Evolutionary conservation across 768 basidiomycete species (phyloP), one percentile per base, ranked within the genome.

Genomic region (Astraeus odoratus): DNA sequence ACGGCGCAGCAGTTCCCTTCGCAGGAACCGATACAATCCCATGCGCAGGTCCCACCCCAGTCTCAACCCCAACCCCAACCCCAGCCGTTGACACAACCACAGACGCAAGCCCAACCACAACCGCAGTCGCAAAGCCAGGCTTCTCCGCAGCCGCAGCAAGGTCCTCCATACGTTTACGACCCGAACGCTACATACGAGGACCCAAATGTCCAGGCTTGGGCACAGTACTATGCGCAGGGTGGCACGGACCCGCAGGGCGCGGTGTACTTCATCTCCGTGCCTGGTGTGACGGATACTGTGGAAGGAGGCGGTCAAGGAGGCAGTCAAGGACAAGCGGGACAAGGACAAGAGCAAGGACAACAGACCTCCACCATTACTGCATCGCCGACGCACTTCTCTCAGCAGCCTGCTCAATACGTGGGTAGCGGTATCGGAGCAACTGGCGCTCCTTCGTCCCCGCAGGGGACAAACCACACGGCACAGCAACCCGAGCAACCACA

Each of bases 151-250:
- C 65, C 55, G 18, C 57, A 58, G 26, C 45, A 57, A 5, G 73
- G 71, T 16, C 75, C 75, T 8, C 76, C 76, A 12, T 78, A 67
- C 44, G 61, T 67, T 8, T 90, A 75, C 56, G 78, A 88, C 51
- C 83, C 86, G 4, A 72, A 69, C 23, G 67, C 70, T 39, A 79
- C 78, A 18, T 92, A 92, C 53, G 64, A 78, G 13, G 88, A 92
- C 59, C 76, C 80, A 44, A 88, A 88, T 50, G 86, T 82, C 18
- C 87, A 90, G 57, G 85, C 84, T 0, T 91, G 88, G 88, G 88
- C 86, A 5, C 76, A 80, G 52, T 92, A 92, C 62, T 91, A 91
- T 57, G 80, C 81, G 1, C 77, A 82, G 48, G 89, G 89, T 20
- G 88, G 88, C 3, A 76, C 64, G 37, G 88, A 90, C 47, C 61